Base-by-base conservation (phyloP, 345 rosid species). In the Lagerstroemia speciosa region DNA sequence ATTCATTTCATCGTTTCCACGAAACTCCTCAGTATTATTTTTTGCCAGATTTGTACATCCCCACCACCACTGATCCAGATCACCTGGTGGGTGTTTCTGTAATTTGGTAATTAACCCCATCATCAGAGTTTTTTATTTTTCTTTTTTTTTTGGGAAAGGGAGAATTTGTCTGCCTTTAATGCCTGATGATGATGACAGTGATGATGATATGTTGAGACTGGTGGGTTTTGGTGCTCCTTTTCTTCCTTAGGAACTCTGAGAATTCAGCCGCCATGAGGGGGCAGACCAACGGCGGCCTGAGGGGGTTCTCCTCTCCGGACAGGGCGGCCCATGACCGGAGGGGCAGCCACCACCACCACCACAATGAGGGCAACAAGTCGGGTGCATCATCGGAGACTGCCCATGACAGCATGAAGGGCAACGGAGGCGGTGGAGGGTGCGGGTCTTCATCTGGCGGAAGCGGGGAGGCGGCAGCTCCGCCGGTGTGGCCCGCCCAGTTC, bases 401-500 rank as follows among this genome's bases (percentile, higher is more conserved):
- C 36, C 85, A 81, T 34, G 91, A 87, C 48, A 78, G 83, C 85
- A 85, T 81, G 71, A 86, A 83, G 68, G 67, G 27, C 45, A 45
- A 45, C 22, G 66, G 66, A 1, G 66, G 66, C 14, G 91, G 65
- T 17, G 72, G 73, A 29, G 67, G 86, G n/a, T n/a, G n/a, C 36
- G 88, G 93, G 29, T 82, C 90, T 24, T 84, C 93, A 15, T 85
- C 89, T 0, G 86, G 85, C 22, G 83, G 87, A 55, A 86, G 90
- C 74, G 93, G 87, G 45, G 89, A 83, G 6, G 73, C 80, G 48
- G 78, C 65, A 4, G 73, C 74, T 2, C 74, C 87, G 19, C 38
- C 70, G 1, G 80, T 80, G 8, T 88, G 93, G 93, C 93, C 93
- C 24, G 89, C 90, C 4, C 86, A 86, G 65, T 86, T 88, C 78